Evolutionary conservation across 495 filamentous ascomycete genomes (phyloP).

Genomic region (Mytilinidion resinicola): DNA sequence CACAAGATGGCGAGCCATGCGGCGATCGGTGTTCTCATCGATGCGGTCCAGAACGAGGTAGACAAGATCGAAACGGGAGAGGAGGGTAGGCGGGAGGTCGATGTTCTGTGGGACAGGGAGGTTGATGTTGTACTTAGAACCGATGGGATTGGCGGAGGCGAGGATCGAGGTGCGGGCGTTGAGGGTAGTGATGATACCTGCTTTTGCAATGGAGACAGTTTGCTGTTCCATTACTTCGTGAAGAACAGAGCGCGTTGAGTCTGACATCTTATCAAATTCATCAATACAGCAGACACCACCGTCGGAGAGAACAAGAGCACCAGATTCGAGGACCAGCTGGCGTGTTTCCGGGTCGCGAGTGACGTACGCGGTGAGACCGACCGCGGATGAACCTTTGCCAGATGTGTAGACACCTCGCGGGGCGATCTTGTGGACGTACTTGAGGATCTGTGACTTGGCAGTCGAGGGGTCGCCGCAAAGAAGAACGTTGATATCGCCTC

Average conservation of each 20-base stretch:
- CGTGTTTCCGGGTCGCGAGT: slow-evolving; percentile 92
- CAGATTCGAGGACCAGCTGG: slow-evolving; percentile 93
- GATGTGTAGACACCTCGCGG: slow-evolving; percentile 96
- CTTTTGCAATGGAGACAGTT: slow-evolving; percentile 97
- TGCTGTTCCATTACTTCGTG: slow-evolving; percentile 99
- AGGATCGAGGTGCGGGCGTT: slow-evolving; percentile 92
- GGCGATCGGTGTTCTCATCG: slow-evolving; percentile 80
- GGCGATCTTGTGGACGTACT: slow-evolving; percentile 95
- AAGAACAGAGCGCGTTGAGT: slow-evolving; percentile 87
- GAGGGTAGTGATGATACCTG: slow-evolving; percentile 95
- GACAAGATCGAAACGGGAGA: slow-evolving; percentile 93
- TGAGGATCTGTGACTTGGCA: slow-evolving; percentile 85
- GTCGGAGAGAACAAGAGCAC: slow-evolving; percentile 89
- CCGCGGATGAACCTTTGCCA: slow-evolving; percentile 93
- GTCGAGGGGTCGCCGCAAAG: slow-evolving; percentile 97
- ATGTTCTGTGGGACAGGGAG: slow-evolving; percentile 96
- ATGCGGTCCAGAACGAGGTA: slow-evolving; percentile 92
- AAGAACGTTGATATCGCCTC: slow-evolving; percentile 95
- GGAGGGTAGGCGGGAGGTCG: slow-evolving; percentile 87
- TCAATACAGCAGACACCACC: slow-evolving; percentile 98
- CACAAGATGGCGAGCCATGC: slow-evolving; percentile 84
- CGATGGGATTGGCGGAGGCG: slow-evolving; percentile 95
- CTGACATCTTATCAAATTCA: slow-evolving; percentile 99
- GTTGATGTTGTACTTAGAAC: slow-evolving; percentile 93
- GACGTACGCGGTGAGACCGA: slow-evolving; percentile 97